Base-by-base conservation (phyloP, 1,284 basidiomycete species). In the Heterobasidion parviporum region DNA sequence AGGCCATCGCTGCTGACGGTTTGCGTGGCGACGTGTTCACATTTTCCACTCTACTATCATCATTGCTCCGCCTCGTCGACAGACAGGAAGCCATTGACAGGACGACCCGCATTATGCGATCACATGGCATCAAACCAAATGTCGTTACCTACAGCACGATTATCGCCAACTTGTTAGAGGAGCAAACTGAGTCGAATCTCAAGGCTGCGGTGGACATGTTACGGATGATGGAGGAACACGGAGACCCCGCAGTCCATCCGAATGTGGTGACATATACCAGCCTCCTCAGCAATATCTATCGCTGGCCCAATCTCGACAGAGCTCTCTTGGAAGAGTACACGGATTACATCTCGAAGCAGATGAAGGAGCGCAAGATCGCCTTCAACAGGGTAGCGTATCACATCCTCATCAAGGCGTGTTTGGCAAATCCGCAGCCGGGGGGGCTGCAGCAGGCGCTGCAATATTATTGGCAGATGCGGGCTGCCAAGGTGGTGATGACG, bases 31-130 rank as follows among this genome's bases (percentile, higher is more conserved):
- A 94, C 64, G 81, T 86, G 5, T 82, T 86, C 68, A 93, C 87
- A 0, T 94, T 85, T 67, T 89, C 91, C 2, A 89, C 84, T 3
- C 77, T 94, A 33, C 81, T 94, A 10, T 81, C 85, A 26, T 86
- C 87, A 1, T 67, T 94, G 12, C 54, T 62, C 56, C 77, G 89
- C 36, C 82, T 81, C 60, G 79, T 80, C 7, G 80, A 82, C n/a
- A 77, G 82, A 53, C 69, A 78, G 34, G 84, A 92, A 61, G 84
- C 89, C 2, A 77, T 81, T 3, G 74, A 78, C 38, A 72, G 80
- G 43, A 77, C 90, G 18, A 68, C 91, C 44, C 71, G 74, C 50
- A 72, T 87, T 55, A 94, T 94, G 91, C 69, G 75, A 59, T 80
- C 79, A 63, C 82, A 88, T 57, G 86, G 85, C n/a, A 72, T 92